Base-by-base conservation (phyloP, 441 rosid genomes). In the Populus tomentosa region DNA sequence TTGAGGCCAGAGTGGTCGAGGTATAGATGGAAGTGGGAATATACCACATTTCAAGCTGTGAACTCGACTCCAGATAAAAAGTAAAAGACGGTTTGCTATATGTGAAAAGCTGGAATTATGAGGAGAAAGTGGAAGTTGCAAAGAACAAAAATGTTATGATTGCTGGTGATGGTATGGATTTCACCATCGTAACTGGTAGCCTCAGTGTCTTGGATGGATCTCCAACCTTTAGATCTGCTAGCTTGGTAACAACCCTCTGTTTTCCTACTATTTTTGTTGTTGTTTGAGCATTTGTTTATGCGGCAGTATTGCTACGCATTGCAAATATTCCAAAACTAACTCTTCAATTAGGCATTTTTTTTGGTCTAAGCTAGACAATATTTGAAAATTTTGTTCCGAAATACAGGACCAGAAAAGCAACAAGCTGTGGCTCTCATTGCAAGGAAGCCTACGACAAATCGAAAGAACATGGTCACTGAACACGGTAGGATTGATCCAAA, bases 101-200 rank as follows among this genome's bases (percentile, higher is more conserved):
- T 65, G 91, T 91, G 28, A 87, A 70, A 72, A 89, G 74, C 75
- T 97, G 98, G 21, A 81, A 80, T n/a, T 93, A 91, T 61, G 85
- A 84, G 73, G 98, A 93, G 86, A 88, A 83, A 73, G 93, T 93
- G 7, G 83, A 89, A 65, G 87, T 93, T 56, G 89, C 90, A 77
- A 80, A 90, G 85, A 93, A 89, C 80, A 89, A 83, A 80, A 89
- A 93, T 74, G 88, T 91, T 1, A 93, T 91, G 74, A 89, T 93
- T 24, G 71, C 88, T 63, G 98, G 98, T 0, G 95, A 93, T 16
- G 98, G 98, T 1, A 89, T 85, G 81, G 90, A 94, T 42, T 88
- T 81, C 78, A 89, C 94, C 21, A 87, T 90, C 46, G 89, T 93
- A 75, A 88, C 97, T 1, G 94, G 95, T 1, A 84, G 92, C 30